Base-by-base conservation (phyloP, 2,329 filamentous ascomycete species). In the Niveomyces coronatus region DNA sequence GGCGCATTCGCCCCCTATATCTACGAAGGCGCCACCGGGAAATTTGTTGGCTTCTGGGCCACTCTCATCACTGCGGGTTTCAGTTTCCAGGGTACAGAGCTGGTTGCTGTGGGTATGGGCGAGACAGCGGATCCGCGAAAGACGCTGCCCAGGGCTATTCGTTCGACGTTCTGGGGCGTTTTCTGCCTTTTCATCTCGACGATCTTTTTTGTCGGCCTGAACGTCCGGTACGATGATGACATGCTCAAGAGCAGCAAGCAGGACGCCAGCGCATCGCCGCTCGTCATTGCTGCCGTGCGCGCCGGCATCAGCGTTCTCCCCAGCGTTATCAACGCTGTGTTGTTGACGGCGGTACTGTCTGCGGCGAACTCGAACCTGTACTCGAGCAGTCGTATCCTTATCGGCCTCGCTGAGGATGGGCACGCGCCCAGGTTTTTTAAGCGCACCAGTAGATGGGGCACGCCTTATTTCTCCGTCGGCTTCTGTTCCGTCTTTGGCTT, bases 341-440 rank as follows among this genome's bases (percentile, higher is more conserved):
- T 89, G 9, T 66, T 89, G 16, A 85, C 82, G 0, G 83, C 82
- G 3, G 84, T 87, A 7, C 75, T 86, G 48, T 85, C 82, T 0
- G 83, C 84, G 5, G 84, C 81, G 43, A 85, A 83, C 60, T 82
- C 81, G 11, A 84, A 84, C 60, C 70, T 87, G 42, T 85, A 84
- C 62, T 82, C 79, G 29, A 77, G 76, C 42, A 79, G 74, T 41
- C 76, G 81, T 17, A 78, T 82, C 28, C 65, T 85, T 24, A 68
- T 84, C 45, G 76, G 74, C 9, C 66, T 85, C 10, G 77, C 79
- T 23, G 63, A 76, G 29, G 75, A 79, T 39, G 70, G 74, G 29
- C 73, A 77, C 42, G 79, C 79, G 0, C 80, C 80, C 2, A 54
- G 53, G 9, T 60, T 80, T 48, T 64, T 85, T 51, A 68, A 66